Base-by-base conservation (phyloP, 768 basidiomycete species). In the Calocybe cyanea region DNA sequence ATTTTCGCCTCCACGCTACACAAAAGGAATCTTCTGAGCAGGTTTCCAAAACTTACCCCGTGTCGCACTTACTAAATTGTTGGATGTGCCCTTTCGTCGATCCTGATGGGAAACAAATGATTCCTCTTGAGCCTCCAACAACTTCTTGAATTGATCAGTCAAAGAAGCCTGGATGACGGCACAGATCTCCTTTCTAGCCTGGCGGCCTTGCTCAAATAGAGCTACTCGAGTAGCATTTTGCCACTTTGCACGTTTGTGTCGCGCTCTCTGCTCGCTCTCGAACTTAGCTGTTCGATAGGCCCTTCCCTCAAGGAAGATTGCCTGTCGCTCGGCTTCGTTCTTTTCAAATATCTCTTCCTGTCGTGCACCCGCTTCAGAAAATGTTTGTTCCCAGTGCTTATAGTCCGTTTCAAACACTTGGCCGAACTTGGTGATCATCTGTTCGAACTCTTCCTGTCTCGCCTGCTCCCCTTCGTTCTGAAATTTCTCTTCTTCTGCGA, bases 181-280 rank as follows among this genome's bases (percentile, higher is more conserved):
- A 33, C 41, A 49, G 4, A 17, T 19, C 3, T 43, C 41, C 21
- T 39, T 33, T n/a, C 28, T 24, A 6, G 18, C 21, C 20, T 44
- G 36, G 11, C 48, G 36, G 2, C 36, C 37, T 15, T 34, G 20
- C 6, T n/a, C 7, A 17, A 43, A 9, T 7, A 38, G 36, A 4
- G 30, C 21, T 13, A 18, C 18, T 18, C 48, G 41, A 30, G 17
- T 28, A 8, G 30, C 11, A 10, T 7, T 18, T 20, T 39, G 31
- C 48, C 42, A 43, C 13, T 43, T 42, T 18, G 48, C 38, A 24
- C 31, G 36, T 21, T 43, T 24, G 7, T 20, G 36, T 8, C 28
- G 13, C 10, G 21, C 30, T 2, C 13, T 38, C 17, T 43, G 30
- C 2, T 34, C 21, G 14, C 1, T 8, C 34, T 25, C n/a, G 14